Base-by-base conservation (phyloP, 129 eudicot genomes). In the Saussurea involucrata region DNA sequence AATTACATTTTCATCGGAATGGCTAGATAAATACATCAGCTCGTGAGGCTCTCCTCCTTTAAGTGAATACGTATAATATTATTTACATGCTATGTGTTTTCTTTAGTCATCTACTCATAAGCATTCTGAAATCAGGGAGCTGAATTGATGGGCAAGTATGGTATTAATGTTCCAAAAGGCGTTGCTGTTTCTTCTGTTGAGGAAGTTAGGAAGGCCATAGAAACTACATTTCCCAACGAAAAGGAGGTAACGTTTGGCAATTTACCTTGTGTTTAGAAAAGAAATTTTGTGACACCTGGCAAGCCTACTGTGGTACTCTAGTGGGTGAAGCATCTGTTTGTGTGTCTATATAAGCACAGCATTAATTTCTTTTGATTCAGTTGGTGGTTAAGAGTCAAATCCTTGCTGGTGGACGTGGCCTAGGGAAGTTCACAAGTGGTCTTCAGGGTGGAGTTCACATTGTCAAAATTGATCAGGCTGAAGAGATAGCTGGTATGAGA, bases 381-480 rank as follows among this genome's bases (percentile, higher is more conserved):
- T 77, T 95, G 82, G 98, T 95, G 32, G 94, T 89, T 68, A 95
- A 95, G 86, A 89, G 97, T 57, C 98, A 91, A 82, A 85, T 95
- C 71, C 96, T 95, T 79, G 98, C 98, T 82, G 98, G 98, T 87
- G 98, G 98, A 44, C 92, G 98, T 27, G 98, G 98, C 21, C 78
- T 95, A 81, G 98, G 98, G 44, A 95, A 91, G 36, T 95, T 95
- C 76, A 91, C 91, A 64, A 91, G 80, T 76, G 98, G 98, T 69
- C 87, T 91, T 49, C 81, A 93, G 80, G 98, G 98, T 55, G 98
- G 98, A 46, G 98, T 93, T 67, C 98, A 93, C 82, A 93, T 93
- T 33, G 98, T 93, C 21, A 88, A 90, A 79, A 31, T 88, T 63
- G 98, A 89, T n/a, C 86, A 91, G 79, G 96, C 83, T 28, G 96